A percentile compares a stretch with the other conserved stretches of the same genome.
Evolutionary conservation across 345 rosid genomes (phyloP).

Genomic region (Arabis alpina): DNA sequence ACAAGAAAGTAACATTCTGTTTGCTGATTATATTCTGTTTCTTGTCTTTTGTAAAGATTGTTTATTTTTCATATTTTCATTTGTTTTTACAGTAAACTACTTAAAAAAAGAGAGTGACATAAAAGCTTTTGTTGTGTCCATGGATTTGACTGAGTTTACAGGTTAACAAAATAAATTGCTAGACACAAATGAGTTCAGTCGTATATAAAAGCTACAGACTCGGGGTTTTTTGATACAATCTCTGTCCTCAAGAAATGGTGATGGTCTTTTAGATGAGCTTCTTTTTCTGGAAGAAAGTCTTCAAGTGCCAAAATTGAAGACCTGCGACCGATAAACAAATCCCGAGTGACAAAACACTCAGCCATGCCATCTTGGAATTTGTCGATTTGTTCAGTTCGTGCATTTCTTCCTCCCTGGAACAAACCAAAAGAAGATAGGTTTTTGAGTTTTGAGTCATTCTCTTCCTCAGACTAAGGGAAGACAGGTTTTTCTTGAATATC

Average conservation of each 20-base stretch:
- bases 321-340: slow-evolving; percentile 79
- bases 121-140: slow-evolving; percentile 9
- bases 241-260: background rate
- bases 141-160: slow-evolving; percentile 26
- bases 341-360: slow-evolving; percentile 62
- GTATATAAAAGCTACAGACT: background rate
- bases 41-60: slow-evolving; percentile 43
- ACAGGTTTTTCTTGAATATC: slow-evolving; percentile 10
- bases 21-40: slow-evolving; percentile 30
- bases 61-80: slow-evolving; percentile 1
- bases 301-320: slow-evolving; percentile 83
- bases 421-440: slow-evolving; percentile 16
- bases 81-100: slow-evolving; percentile 23
- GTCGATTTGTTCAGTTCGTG: slow-evolving; percentile 70
- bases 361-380: slow-evolving; percentile 64
- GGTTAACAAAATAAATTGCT: slow-evolving; percentile 4
- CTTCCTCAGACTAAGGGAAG: slow-evolving; percentile 2
- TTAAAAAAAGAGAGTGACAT: slow-evolving; percentile 10
- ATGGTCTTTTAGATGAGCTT: slow-evolving; percentile 59
- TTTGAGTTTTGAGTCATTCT: background rate
- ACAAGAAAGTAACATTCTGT: slow-evolving; percentile 18
- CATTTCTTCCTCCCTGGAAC: slow-evolving; percentile 83
- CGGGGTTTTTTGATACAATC: background rate
- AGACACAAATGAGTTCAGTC: slow-evolving; percentile 15
- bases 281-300: slow-evolving; percentile 85